These are phyloP conservation scores for Tephrocybe sp. DNA, from an alignment of 768 basidiomycete species.

Conservation along the genomic window DNA sequence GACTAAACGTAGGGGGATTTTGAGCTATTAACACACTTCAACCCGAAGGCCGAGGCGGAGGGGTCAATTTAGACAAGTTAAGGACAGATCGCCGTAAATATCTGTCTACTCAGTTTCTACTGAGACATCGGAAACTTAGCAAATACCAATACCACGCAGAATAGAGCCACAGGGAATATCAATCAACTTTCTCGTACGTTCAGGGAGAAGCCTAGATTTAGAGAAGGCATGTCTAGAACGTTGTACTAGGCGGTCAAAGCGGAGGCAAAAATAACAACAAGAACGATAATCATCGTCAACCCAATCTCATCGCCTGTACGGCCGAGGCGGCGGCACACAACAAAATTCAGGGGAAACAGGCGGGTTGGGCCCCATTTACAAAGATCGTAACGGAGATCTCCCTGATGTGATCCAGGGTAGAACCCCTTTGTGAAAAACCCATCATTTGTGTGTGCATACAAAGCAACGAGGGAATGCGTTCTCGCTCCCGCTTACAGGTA, in stretches of 20 bases:
- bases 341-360: background rate
- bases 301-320: background rate
- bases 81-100: background rate
- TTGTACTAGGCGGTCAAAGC: constrained; percentile 6
- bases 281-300: background rate
- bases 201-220: background rate
- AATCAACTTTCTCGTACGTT: background rate
- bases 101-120: background rate
- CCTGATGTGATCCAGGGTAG: constrained; percentile 10
- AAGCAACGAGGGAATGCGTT: constrained; percentile 1
- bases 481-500: background rate
- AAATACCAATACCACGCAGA: too few species aligned
- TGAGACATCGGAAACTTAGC: constrained; percentile 5
- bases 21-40: background rate
- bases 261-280: constrained; percentile 1
- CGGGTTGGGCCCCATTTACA: background rate
- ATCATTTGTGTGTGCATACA: background rate
- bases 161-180: background rate
- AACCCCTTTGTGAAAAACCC: constrained; percentile 1
- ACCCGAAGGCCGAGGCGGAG: constrained; percentile 8
- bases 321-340: background rate
- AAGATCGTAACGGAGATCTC: constrained; percentile 7
- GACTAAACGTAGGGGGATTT: background rate
- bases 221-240: background rate
- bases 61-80: background rate